A percentile compares a stretch with the other conserved stretches of the same genome.
These are phyloP conservation scores for Begonia fuchsioides DNA, from an alignment of 306 rosid genomes.

Conservation along the genomic window DNA sequence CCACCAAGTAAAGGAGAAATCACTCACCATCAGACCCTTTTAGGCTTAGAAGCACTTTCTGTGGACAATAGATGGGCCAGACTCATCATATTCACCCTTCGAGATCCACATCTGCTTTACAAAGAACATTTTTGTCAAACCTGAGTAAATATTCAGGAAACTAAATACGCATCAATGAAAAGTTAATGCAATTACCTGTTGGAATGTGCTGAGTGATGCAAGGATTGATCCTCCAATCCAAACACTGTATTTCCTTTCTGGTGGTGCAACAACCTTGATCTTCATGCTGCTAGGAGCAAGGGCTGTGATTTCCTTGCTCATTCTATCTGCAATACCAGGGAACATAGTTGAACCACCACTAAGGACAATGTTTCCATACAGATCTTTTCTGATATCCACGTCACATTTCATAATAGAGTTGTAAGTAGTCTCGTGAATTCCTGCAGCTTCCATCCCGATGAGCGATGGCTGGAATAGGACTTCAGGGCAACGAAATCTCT, in stretches of 20 bases:
- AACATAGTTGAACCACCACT: constrained; percentile 36
- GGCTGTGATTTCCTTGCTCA: constrained; percentile 35
- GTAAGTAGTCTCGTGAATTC: constrained; percentile 27
- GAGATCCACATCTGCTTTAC: constrained; percentile 30
- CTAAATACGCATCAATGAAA: neutral
- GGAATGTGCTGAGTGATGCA: constrained; percentile 33
- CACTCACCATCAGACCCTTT: constrained; percentile 8
- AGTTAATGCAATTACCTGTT: constrained; percentile 16
- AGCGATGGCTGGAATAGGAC: constrained; percentile 30
- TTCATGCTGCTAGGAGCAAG: constrained; percentile 32
- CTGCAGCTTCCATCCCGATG: constrained; percentile 28
- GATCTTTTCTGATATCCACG: constrained; percentile 26
- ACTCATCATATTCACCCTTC: constrained; percentile 27
- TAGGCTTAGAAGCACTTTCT: constrained; percentile 21
- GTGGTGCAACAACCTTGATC: constrained; percentile 27
- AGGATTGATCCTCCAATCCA: constrained; percentile 33
- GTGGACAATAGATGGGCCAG: constrained; percentile 30
- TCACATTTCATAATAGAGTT: constrained; percentile 31
- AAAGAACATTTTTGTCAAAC: neutral
- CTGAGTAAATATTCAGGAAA: neutral
- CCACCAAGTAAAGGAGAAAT: constrained; percentile 1
- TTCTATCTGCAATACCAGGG: constrained; percentile 28
- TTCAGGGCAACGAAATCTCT: constrained; percentile 32
- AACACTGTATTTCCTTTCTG: constrained; percentile 31
- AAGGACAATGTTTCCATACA: constrained; percentile 26